Evolutionary conservation across 2,329 filamentous ascomycete species (phyloP).

Genomic region (Fusarium oxysporum): DNA sequence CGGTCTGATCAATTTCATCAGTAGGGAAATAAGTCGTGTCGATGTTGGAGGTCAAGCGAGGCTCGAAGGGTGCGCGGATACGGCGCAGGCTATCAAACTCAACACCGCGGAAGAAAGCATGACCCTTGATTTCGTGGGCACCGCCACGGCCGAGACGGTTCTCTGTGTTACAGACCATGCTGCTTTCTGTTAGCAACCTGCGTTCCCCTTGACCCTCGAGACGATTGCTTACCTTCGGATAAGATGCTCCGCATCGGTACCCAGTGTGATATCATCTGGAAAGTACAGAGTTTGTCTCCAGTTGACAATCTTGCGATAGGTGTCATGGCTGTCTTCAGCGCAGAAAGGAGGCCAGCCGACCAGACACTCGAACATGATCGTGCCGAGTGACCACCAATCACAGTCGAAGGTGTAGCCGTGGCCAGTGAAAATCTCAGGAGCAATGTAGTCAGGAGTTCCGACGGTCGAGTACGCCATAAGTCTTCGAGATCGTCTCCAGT

Average conservation of each 20-base stretch:
- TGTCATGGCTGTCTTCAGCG: slow-evolving; percentile 96
- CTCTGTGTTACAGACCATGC: slow-evolving; percentile 93
- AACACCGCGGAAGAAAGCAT: slow-evolving; percentile 96
- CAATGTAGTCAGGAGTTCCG: slow-evolving; percentile 98
- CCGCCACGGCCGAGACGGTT: slow-evolving; percentile 89
- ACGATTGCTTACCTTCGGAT: slow-evolving; percentile 80
- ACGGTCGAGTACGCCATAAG: slow-evolving; percentile 99
- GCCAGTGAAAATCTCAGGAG: slow-evolving; percentile 96
- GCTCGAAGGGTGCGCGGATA: slow-evolving; percentile 96
- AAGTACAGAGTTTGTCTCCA: slow-evolving; percentile 97
- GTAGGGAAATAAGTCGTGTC: slow-evolving; percentile 99
- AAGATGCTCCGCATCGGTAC: slow-evolving; percentile 88
- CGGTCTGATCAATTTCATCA: slow-evolving; percentile 97
- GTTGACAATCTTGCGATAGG: slow-evolving; percentile 99
- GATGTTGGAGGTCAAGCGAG: slow-evolving; percentile 89
- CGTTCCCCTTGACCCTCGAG: not conserved
- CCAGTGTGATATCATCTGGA: slow-evolving; percentile 92
- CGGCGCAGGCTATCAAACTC: slow-evolving; percentile 92
- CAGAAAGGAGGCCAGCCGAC: slow-evolving; percentile 99
- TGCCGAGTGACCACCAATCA: slow-evolving; percentile 99
- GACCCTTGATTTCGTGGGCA: slow-evolving; percentile 90
- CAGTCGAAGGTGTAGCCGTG: slow-evolving; percentile 97
- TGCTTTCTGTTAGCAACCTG: slow-evolving; percentile 51
- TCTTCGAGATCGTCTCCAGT: slow-evolving; percentile 95
- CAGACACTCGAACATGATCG: slow-evolving; percentile 99